Base-by-base conservation (phyloP, 108 stramenopile species). In the Skeletonema grethae region DNA sequence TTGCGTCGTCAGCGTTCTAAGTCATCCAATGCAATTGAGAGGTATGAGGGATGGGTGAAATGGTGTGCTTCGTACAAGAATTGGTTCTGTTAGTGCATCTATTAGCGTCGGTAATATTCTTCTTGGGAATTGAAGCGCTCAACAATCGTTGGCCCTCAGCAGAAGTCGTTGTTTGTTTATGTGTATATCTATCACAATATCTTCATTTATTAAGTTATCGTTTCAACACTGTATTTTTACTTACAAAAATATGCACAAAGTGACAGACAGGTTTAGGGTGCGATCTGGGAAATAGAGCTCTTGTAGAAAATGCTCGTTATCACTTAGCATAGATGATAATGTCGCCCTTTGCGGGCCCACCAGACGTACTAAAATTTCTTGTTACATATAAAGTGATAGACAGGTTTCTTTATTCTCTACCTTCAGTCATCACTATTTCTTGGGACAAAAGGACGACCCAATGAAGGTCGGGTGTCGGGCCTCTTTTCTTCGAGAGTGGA, bases 1-100 rank as follows among this genome's bases (percentile, higher is more conserved):
- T 65, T 80, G 57, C 30, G 71, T 36, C 39, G 13, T 15, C 36
- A 65, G 53, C 61, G 79, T 30, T 38, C 60, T 11, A 73, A 64
- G 18, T 73, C 67, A 31, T 45, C 35, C 0, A 46, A 68, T 28
- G 22, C 67, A 12, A 80, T 80, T 36, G 36, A 64, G 16, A 43
- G 79, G 61, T 80, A 73, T 53, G 45, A 72, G 31, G 39, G 53
- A 16, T 72, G 64, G 79, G 59, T 73, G 18, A 53, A 29, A n/a
- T 80, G 79, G 79, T 80, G 79, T 64, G 72, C 71, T 11, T 73
- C 67, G 15, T 80, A 69, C 57, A 69, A 64, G n/a, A 80, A 80
- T 68, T 80, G 79, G 79, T 69, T 80, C 32, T 80, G 79, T 45
- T 80, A 45, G 67, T 32, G 22, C 12, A 60, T 30, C 41, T 1